Evolutionary conservation across 2,329 filamentous ascomycete species (phyloP), one percentile per base, ranked within the genome.

Genomic region (Sordariomycetes sp.): DNA sequence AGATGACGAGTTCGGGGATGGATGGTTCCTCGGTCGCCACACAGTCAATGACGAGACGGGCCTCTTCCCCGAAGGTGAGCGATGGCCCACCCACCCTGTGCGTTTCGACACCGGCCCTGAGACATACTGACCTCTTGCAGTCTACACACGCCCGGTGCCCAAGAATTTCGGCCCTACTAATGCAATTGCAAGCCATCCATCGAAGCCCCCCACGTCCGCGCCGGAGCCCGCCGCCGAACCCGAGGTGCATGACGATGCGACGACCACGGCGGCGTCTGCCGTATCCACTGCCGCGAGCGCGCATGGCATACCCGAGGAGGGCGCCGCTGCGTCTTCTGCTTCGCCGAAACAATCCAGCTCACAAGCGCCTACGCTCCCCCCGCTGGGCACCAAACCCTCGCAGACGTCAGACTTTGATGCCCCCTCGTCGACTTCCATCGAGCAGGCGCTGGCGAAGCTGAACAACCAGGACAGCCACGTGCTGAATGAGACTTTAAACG

Each of bases 401-500:
- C 55, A 12, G 50, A 57, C 12, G 15, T n/a, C 20, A 34, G 50
- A 22, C 13, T 4, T 32, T 3, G 8, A 34, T 3, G 3, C 48
- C 12, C 25, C 50, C 32, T 70, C 53, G 48, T 58, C 59, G 12
- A 52, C 59, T 8, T 57, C 77, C 59, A 67, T 70, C 58, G 67
- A 75, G 60, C 68, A 68, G 20, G 60, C 60, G 10, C 59, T 70
- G 15, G 64, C 66, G 55, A 69, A 73, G 53, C 67, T 81, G 54
- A 70, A 74, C 58, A 62, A 64, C 53, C 55, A 61, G n/a, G 74
- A 81, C 55, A 79, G 72, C 66, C 87, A 89, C 12, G 91, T 96
- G 54, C 87, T 97, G 76, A 90, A 91, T 67, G 91, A 97, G 69
- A 96, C 92, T 0, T 74, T 97, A 55, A 96, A 90, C 65, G 92